These are phyloP conservation scores for Sarocladiaceae sp. DNA, from an alignment of 2,329 filamentous ascomycete species.

Conservation along the genomic window DNA sequence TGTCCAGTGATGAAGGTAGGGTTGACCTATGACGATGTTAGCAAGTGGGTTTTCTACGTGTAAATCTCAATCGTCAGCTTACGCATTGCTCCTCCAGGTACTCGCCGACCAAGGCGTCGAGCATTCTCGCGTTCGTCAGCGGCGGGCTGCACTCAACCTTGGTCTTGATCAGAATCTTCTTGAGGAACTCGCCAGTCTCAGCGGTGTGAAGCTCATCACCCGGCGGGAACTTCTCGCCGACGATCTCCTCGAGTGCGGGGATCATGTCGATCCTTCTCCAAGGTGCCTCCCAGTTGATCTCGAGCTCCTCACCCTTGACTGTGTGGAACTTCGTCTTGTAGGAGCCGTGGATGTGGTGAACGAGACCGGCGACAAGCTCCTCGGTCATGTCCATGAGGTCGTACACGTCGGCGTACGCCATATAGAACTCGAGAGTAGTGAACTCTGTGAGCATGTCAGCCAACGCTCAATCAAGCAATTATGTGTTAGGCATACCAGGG, in stretches of 20 bases:
- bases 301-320: constrained; percentile 76
- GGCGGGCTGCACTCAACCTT: constrained; percentile 86
- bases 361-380: constrained; percentile 82
- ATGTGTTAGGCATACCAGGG: constrained; percentile 32
- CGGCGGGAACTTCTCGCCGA: constrained; percentile 88
- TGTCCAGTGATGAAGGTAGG: constrained; percentile 67
- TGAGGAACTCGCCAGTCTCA: constrained; percentile 85
- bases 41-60: background rate
- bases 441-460: constrained; percentile 59
- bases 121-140: constrained; percentile 88
- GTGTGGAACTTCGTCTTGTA: constrained; percentile 84
- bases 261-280: constrained; percentile 98
- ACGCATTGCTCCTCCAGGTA: constrained; percentile 88
- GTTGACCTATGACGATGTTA: constrained; percentile 48
- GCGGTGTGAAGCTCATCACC: constrained; percentile 83
- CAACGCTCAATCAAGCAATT: too few species aligned
- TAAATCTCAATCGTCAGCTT: constrained; percentile 17
- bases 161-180: constrained; percentile 77
- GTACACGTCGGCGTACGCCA: constrained; percentile 86
- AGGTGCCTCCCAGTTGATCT: constrained; percentile 93
- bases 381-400: constrained; percentile 79
- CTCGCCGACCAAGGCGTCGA: constrained; percentile 89
- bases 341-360: constrained; percentile 80
- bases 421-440: constrained; percentile 96
- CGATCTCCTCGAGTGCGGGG: constrained; percentile 70